These are phyloP conservation scores for Avicennia marina DNA, from an alignment of 257 asterid species.

Conservation along the genomic window DNA sequence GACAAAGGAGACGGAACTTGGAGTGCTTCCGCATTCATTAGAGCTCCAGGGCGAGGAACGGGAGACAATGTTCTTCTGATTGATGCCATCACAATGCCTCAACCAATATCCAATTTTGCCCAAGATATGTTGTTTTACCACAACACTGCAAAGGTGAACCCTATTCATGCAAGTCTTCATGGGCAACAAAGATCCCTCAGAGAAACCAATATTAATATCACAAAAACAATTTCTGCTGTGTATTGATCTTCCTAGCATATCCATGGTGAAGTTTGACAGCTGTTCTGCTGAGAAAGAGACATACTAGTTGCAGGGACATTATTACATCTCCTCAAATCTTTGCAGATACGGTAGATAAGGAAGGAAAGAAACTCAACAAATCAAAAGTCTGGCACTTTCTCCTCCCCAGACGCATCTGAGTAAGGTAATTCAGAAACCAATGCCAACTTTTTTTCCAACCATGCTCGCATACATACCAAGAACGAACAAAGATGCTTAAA, in stretches of 20 bases:
- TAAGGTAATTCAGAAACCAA: constrained; percentile 12
- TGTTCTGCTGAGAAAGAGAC: no score
- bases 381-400: constrained; percentile 14
- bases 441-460: neutral
- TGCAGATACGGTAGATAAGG: neutral
- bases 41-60: constrained; percentile 45
- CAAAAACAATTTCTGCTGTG: neutral
- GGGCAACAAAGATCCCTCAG: constrained; percentile 8
- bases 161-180: neutral
- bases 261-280: constrained; percentile 17
- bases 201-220: constrained; percentile 14
- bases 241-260: constrained; percentile 14
- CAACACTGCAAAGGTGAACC: neutral
- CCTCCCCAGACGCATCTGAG: constrained; percentile 18
- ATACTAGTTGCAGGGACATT: no score
- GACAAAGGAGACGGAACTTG: constrained; percentile 61
- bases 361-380: constrained; percentile 6
- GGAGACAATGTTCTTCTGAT: constrained; percentile 66
- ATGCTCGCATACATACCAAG: neutral
- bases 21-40: constrained; percentile 49
- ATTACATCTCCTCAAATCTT: constrained; percentile 14
- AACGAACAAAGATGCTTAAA: neutral
- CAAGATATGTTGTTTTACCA: constrained; percentile 3
- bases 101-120: constrained; percentile 1
- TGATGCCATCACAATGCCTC: constrained; percentile 55